Evolutionary conservation across 495 filamentous ascomycete species (phyloP), one percentile per base, ranked within the genome.

Genomic region (Tuber magnatum): DNA sequence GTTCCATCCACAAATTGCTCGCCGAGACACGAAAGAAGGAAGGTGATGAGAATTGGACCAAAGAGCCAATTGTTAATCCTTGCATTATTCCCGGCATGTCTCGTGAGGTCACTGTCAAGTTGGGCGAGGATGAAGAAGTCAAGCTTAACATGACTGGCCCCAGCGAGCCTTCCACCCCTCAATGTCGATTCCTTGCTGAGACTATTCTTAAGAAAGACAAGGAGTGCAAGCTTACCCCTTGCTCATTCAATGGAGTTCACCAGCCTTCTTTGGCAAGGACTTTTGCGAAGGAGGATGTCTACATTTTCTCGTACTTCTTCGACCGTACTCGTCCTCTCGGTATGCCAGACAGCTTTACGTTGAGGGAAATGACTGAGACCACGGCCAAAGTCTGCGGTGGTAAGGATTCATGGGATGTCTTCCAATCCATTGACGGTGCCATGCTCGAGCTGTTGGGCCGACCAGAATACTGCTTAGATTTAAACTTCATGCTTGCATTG

Each of bases 261-360:
- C 95, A 99, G 83, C 95, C 95, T 2, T 91, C 92, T 51, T 88
- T 99, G 56, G 91, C 88, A 76, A 95, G 97, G 87, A 99, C 95
- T 1, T 98, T 99, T 81, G 86, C 93, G 28, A 87, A 87, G 73
- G 95, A 97, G 83, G 96, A 97, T 82, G 89, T 97, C 38, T 99
- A 94, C 86, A 92, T 97, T 77, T 94, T 99, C 85, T 96, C 92
- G 51, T 99, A 94, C 86, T 99, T 99, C 86, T 97, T 90, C 85
- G 95, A 99, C 86, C 94, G 95, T 81, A 94, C 92, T 43, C 86
- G 90, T 77, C 92, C 92, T 68, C 87, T 99, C 48, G 95, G 95
- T 78, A 97, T 99, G 93, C 95, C 96, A 3, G 93, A 97, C 76
- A 92, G 91, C 12, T 99, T 97, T 84, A 97, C 93, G 12, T 84